These are phyloP conservation scores for Trametes cinnabarina DNA, from an alignment of 768 basidiomycete species.

Conservation along the genomic window DNA sequence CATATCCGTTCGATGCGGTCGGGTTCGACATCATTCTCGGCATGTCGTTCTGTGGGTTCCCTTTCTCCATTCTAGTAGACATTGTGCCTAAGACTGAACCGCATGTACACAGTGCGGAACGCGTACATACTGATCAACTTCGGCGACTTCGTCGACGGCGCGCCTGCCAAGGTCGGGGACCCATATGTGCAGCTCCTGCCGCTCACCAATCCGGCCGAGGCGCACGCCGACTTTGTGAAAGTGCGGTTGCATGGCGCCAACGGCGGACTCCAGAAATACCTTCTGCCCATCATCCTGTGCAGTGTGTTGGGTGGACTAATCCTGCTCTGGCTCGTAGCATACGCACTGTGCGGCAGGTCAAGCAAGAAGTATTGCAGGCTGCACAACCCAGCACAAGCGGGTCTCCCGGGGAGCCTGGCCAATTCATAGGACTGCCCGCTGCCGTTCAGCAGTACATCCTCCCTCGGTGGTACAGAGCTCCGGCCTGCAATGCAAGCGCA, in stretches of 20 bases:
- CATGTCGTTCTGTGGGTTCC: conserved; percentile 36
- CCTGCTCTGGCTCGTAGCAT: conserved; percentile 20
- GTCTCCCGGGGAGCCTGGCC: conserved; percentile 5
- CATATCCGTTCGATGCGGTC: conserved; percentile 22
- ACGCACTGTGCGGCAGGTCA: conserved; percentile 19
- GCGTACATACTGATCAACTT: conserved; percentile 37
- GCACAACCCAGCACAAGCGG: conserved; percentile 29
- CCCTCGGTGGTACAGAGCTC: conserved; percentile 16
- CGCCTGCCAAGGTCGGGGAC: conserved; percentile 26
- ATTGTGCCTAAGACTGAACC: background rate
- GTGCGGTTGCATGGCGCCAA: conserved; percentile 32
- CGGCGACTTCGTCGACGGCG: conserved; percentile 36
- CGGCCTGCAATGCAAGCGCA: no score
- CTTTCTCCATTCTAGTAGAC: background rate
- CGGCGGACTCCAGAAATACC: conserved; percentile 26
- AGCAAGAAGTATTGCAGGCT: conserved; percentile 24
- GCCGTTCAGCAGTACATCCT: conserved; percentile 26
- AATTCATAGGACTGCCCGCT: conserved; percentile 10
- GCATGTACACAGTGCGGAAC: conserved; percentile 32
- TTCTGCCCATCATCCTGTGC: conserved; percentile 31
- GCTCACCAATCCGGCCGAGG: conserved; percentile 26
- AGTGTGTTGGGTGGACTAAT: conserved; percentile 21
- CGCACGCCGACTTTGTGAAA: conserved; percentile 34
- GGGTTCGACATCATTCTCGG: conserved; percentile 36
- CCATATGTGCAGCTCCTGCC: conserved; percentile 37